Evolutionary conservation across 192 early-diverging fungal species (phyloP).

Genomic region (Coemansia sp.): DNA sequence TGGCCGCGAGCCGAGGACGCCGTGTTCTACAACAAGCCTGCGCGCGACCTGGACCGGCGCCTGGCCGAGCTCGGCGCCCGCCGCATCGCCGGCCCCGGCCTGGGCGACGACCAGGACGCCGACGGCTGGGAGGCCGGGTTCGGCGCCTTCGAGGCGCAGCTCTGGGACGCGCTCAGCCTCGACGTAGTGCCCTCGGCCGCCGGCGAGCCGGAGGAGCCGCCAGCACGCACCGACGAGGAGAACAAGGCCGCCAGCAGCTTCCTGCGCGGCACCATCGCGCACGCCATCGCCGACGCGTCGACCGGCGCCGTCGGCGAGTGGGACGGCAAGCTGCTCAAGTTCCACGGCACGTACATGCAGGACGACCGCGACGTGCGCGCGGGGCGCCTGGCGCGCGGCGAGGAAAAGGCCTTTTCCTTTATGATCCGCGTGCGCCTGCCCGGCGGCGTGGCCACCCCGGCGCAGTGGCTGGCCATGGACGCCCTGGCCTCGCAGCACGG

Average conservation of each 20-base stretch:
- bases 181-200: conserved; percentile 69
- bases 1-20: conserved; percentile 92
- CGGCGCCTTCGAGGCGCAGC: conserved; percentile 70
- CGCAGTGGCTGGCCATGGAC: conserved; percentile 95
- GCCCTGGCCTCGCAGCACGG: conserved; percentile 81
- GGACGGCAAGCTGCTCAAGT: conserved; percentile 92
- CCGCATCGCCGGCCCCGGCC: conserved; percentile 58
- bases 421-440: conserved; percentile 97
- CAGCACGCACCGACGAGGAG: conserved; percentile 81
- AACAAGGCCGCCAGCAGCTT: conserved; percentile 93
- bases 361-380: conserved; percentile 95
- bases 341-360: conserved; percentile 97
- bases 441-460: conserved; percentile 84
- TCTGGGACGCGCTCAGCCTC: conserved; percentile 82
- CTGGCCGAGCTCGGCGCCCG: conserved; percentile 75
- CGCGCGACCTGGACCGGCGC: conserved; percentile 81
- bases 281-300: conserved; percentile 79
- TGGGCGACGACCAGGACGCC: conserved; percentile 93
- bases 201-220: conserved; percentile 42
- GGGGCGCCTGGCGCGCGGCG: conserved; percentile 76
- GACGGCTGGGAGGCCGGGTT: conserved; percentile 89
- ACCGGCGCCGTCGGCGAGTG: conserved; percentile 85
- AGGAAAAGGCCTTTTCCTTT: conserved; percentile 93
- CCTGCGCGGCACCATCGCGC: conserved; percentile 89
- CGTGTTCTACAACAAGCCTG: conserved; percentile 90